Evolutionary conservation across 2,329 filamentous ascomycete genomes (phyloP), one percentile per base, ranked within the genome.

Genomic region (Clonostachys byssicola): DNA sequence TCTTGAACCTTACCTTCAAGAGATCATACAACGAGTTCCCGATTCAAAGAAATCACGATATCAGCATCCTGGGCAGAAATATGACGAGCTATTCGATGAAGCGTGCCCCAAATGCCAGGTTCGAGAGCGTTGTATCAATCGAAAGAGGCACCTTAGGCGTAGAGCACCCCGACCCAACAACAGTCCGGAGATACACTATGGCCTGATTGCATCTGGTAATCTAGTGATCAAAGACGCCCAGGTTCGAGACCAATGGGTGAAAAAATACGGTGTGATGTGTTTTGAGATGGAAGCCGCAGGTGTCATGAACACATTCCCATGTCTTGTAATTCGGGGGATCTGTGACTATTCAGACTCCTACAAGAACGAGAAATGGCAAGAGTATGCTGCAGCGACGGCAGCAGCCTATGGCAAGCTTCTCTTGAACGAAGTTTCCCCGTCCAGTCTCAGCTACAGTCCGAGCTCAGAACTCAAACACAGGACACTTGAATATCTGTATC

Each of bases 341-440:
- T 62, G 58, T 46, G 61, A 68, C 50, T 69, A 68, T 47, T 57
- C 62, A 1, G 66, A 69, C 47, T 57, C 60, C 23, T 65, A 68
- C 48, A 65, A 67, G 49, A 61, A 53, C 40, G 60, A 63, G 20
- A 47, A 38, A 8, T 68, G 61, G 62, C 63, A 68, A 38, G 43
- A 47, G 3, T 68, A 65, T 54, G 64, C 64, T 6, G 60, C 65
- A 2, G 56, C 55, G 0, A 57, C 55, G 5, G 63, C 64, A 6
- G 63, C 64, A 1, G 57, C 62, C 7, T 50, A 43, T 36, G 43
- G 43, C 2, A 52, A 33, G 39, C 45, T 38, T 42, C 44, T 16
- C 43, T 42, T 10, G 33, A 33, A 30, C 23, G 23, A 30, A 30
- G 23, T 30, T 30, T 30, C 23, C 9, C 23, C 23, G 6, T 30